Evolutionary conservation across 2,329 filamentous ascomycete genomes (phyloP).

Genomic region (Alternaria ethzedia): DNA sequence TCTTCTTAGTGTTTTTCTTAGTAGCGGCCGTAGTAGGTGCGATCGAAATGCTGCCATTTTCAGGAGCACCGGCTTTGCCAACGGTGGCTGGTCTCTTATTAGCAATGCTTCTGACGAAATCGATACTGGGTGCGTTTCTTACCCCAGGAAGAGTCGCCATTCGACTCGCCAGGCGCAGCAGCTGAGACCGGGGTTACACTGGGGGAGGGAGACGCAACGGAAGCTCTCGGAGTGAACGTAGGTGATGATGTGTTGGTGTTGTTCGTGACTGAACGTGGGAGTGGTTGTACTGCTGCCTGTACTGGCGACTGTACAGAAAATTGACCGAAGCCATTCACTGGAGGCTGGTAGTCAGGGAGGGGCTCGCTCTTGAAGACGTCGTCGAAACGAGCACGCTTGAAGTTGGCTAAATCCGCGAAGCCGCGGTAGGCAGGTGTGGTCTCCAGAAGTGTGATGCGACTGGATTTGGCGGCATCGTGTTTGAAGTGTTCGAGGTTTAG

Average conservation of each 20-base stretch:
- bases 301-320: slow-evolving; percentile 9
- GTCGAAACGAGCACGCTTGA: slow-evolving; percentile 49
- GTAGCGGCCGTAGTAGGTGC: slow-evolving; percentile 26
- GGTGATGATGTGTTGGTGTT: slow-evolving; percentile 20
- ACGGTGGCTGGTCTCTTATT: slow-evolving; percentile 50
- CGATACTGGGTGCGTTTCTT: background rate
- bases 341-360: slow-evolving; percentile 42
- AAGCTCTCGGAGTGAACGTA: slow-evolving; percentile 16
- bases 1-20: slow-evolving; percentile 34
- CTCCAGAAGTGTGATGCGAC: slow-evolving; percentile 55
- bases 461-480: slow-evolving; percentile 45
- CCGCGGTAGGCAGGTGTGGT: slow-evolving; percentile 50
- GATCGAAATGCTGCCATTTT: slow-evolving; percentile 49
- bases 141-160: slow-evolving; percentile 29
- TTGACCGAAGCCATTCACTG: slow-evolving; percentile 4
- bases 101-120: background rate
- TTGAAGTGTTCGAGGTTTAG: slow-evolving; percentile 55
- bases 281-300: slow-evolving; percentile 16
- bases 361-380: slow-evolving; percentile 51
- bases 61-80: slow-evolving; percentile 43
- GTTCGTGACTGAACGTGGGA: slow-evolving; percentile 21
- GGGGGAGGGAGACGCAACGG: slow-evolving; percentile 21
- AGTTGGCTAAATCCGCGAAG: slow-evolving; percentile 50
- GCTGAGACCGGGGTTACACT: slow-evolving; percentile 29
- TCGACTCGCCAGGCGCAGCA: slow-evolving; percentile 12